Evolutionary conservation across 192 early-diverging fungal species (phyloP).

Genomic region (Phlyctochytrium bullatum): DNA sequence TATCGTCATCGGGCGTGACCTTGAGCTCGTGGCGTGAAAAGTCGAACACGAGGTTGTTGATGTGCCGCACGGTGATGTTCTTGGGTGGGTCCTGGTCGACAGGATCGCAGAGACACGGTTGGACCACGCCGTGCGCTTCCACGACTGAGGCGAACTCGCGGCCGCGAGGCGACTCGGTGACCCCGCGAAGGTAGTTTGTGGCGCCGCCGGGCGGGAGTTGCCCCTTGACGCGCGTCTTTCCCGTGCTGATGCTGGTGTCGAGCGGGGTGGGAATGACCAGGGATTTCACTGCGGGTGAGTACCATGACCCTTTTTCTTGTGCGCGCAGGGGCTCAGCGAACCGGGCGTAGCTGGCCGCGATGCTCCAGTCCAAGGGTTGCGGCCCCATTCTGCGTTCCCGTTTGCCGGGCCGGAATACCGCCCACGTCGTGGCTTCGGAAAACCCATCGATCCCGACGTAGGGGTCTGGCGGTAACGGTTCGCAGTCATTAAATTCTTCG

Average conservation of each 20-base stretch:
- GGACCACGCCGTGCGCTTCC: neutral
- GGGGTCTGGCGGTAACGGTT: no score
- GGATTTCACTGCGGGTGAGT: neutral
- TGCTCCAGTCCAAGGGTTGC: neutral
- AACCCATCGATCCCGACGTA: neutral
- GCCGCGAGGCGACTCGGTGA: neutral
- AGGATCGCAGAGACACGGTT: neutral
- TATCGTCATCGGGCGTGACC: neutral
- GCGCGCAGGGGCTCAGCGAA: neutral
- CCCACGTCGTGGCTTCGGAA: no score
- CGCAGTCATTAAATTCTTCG: conserved; percentile 1
- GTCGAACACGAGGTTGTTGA: neutral
- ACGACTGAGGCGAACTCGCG: neutral
- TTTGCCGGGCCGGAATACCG: no score
- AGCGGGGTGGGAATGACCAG: neutral
- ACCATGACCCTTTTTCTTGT: neutral
- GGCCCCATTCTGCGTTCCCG: no score
- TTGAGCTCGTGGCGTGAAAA: neutral
- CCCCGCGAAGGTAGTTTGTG: neutral
- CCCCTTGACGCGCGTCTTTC: neutral
- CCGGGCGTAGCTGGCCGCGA: neutral
- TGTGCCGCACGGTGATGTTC: neutral
- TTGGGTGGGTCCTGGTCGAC: neutral
- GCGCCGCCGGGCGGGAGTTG: neutral
- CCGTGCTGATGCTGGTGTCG: neutral